phyloP scores from a whole-genome alignment of 176 grass and related monocot genomes.

The Otatea glauca region DNA sequence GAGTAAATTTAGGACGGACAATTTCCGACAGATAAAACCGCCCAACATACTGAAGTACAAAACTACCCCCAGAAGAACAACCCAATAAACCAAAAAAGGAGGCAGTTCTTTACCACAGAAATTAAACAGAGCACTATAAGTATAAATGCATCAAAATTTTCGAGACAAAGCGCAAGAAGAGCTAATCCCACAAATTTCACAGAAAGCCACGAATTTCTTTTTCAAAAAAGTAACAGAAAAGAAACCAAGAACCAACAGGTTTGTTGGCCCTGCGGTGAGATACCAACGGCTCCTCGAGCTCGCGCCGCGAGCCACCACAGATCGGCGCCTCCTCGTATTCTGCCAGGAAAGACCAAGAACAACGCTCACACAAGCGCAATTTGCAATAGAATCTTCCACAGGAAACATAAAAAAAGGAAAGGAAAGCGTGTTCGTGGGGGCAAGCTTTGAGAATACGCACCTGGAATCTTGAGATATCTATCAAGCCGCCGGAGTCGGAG shows the following conservation, averaged over 20 bases:
- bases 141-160: neutral
- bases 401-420: neutral
- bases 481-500: neutral
- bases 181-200: neutral
- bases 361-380: neutral
- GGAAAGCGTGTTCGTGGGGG: neutral
- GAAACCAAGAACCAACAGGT: neutral
- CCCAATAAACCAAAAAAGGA: neutral
- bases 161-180: neutral
- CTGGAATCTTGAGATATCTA: neutral
- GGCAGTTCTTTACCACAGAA: neutral
- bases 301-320: neutral
- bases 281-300: constrained; percentile 8
- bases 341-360: neutral
- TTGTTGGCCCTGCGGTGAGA: neutral
- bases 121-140: neutral
- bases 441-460: neutral
- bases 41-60: neutral
- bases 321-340: neutral
- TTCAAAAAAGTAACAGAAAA: neutral
- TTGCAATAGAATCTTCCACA: neutral
- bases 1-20: no score
- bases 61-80: neutral
- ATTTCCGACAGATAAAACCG: neutral
- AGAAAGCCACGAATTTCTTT: neutral